A percentile compares a stretch with the other conserved stretches of the same genome.
phyloP scores from a whole-genome alignment of 1,284 basidiomycete genomes.

The Moesziomyces antarcticus region DNA sequence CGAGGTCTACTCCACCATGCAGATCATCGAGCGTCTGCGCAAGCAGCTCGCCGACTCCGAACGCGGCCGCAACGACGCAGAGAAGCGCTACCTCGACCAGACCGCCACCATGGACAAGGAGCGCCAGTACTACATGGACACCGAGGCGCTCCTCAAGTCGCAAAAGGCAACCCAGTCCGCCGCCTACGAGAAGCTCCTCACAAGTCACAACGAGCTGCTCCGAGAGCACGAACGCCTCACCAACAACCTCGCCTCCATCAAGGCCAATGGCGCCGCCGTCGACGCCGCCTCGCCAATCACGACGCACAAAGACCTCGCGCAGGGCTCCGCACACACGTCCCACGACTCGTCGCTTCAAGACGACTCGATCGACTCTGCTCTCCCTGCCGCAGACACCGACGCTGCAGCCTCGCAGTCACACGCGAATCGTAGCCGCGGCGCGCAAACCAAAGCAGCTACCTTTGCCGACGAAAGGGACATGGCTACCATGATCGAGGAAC shows the following conservation, averaged over 20 bases:
- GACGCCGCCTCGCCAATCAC: slow-evolving; percentile 4
- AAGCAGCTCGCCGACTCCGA: slow-evolving; percentile 55
- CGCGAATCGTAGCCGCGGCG: neutral
- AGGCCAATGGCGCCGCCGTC: slow-evolving; percentile 7
- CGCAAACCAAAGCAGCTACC: slow-evolving; percentile 5
- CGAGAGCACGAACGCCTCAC: slow-evolving; percentile 52
- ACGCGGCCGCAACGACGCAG: slow-evolving; percentile 44
- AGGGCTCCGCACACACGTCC: neutral
- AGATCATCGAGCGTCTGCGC: slow-evolving; percentile 52
- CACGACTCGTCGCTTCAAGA: neutral
- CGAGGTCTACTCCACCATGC: slow-evolving; percentile 52
- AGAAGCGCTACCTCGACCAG: slow-evolving; percentile 53
- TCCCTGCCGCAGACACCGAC: neutral
- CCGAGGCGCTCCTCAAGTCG: slow-evolving; percentile 52
- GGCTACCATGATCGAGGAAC: slow-evolving; percentile 30
- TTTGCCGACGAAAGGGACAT: slow-evolving; percentile 35
- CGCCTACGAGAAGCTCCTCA: slow-evolving; percentile 50
- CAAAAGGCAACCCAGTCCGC: slow-evolving; percentile 47
- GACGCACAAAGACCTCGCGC: neutral
- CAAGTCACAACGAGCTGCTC: slow-evolving; percentile 45
- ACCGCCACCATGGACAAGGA: slow-evolving; percentile 60
- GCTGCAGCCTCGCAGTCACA: neutral
- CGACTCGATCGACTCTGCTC: neutral
- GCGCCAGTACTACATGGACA: slow-evolving; percentile 56
- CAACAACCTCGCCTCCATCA: slow-evolving; percentile 41